A percentile compares a stretch with the other conserved stretches of the same genome.
phyloP scores from a whole-genome alignment of 2,329 filamentous ascomycete species.

The Fusarium udum region DNA sequence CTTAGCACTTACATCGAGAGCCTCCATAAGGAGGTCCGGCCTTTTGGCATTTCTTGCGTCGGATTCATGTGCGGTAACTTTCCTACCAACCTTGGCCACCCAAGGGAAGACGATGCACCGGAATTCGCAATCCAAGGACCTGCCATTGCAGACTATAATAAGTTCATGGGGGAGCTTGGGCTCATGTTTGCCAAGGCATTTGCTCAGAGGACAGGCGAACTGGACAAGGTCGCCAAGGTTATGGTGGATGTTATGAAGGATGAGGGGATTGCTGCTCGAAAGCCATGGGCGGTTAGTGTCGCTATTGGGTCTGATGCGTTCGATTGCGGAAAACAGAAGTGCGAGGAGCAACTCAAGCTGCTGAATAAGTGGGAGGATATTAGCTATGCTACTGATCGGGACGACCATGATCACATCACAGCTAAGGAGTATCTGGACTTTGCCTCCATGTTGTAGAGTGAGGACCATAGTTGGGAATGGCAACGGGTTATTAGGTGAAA shows the following conservation, averaged over 20 bases:
- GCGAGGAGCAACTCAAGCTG: not conserved
- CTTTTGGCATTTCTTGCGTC: not conserved
- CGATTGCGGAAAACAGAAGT: not conserved
- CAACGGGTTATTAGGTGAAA: accelerated
- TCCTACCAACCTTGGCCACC: not conserved
- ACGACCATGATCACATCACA: not conserved
- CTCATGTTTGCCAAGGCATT: not conserved
- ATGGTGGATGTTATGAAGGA: not conserved
- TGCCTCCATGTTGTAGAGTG: not conserved
- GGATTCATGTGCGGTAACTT: not conserved
- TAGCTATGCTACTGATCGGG: not conserved
- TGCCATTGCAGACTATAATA: not conserved
- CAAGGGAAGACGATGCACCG: not conserved
- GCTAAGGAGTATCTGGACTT: not conserved
- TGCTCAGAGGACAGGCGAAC: not conserved
- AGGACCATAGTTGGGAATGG: too few species aligned
- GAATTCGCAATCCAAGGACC: not conserved
- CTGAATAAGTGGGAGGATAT: not conserved
- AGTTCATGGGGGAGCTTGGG: not conserved
- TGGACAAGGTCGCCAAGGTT: not conserved
- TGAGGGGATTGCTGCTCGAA: not conserved
- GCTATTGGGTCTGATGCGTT: not conserved
- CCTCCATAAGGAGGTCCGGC: not conserved
- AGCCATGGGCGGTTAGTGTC: not conserved
- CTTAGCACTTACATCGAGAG: not conserved